phyloP scores from a whole-genome alignment of 306 rosid species.

The Pyrus betulifolia region DNA sequence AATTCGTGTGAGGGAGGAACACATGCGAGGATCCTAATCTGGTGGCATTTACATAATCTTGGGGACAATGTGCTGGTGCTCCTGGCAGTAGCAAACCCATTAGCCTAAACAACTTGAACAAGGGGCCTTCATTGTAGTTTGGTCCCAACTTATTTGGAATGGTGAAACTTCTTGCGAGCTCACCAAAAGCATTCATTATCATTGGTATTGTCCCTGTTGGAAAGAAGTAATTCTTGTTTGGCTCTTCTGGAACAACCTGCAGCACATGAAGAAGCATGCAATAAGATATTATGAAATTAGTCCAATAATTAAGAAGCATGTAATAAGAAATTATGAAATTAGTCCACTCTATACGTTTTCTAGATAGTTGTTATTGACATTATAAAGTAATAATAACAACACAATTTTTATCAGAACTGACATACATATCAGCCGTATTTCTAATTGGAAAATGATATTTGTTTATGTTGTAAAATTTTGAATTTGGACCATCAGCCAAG shows the following conservation, averaged over 20 bases:
- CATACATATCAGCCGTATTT: too few species aligned
- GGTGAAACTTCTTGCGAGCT: conserved; percentile 58
- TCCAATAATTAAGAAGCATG: background rate
- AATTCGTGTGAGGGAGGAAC: background rate
- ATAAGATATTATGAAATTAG: background rate
- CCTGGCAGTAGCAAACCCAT: conserved; percentile 53
- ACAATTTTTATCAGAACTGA: too few species aligned
- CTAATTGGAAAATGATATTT: too few species aligned
- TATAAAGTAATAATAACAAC: too few species aligned
- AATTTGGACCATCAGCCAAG: background rate
- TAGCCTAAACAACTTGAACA: conserved; percentile 39
- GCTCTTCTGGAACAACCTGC: conserved; percentile 61
- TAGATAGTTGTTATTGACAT: too few species aligned
- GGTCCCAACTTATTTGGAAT: conserved; percentile 32
- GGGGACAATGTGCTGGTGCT: conserved; percentile 51
- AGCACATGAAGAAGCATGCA: background rate
- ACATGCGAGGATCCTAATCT: conserved; percentile 32
- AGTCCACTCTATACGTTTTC: background rate
- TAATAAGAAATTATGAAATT: background rate
- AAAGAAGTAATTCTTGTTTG: conserved; percentile 57
- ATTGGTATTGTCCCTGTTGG: conserved; percentile 37
- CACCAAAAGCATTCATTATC: conserved; percentile 38
- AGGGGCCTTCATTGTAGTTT: conserved; percentile 42
- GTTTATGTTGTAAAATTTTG: too few species aligned
- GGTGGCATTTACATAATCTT: conserved; percentile 66